Base-by-base conservation (phyloP, 2,329 filamentous ascomycete species). In the Whalleya microplaca region DNA sequence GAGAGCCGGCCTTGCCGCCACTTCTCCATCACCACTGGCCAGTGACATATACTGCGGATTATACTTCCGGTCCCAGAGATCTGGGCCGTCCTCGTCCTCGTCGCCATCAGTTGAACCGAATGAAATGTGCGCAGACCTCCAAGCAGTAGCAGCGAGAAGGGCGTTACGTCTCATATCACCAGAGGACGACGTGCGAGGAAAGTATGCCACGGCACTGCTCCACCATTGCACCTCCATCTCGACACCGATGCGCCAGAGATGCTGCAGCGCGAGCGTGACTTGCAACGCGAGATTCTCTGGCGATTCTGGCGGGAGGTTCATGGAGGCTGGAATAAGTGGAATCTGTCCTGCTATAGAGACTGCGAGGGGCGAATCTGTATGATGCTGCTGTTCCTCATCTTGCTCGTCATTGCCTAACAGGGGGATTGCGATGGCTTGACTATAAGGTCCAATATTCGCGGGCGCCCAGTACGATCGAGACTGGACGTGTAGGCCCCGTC, bases 371-470 rank as follows among this genome's bases (percentile, higher is more conserved):
- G 53, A 51, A 29, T 48, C 32, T 9, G 48, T 52, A 48, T 12
- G 10, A 40, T 54, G 20, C 41, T 20, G 40, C 12, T 61, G 51
- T 10, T 69, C 68, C 19, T 67, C 59, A 23, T 71, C 23, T 9
- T 27, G 23, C 23, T 27, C 50, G 2, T 66, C 64, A 8, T 71
- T 56, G 8, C 32, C 10, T 4, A 73, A 47, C 1, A 80, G 67
- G 10, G 78, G 78, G 10, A 85, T 75, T 2, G 83, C 80, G 48
- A 95, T 86, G 3, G 92, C 92, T 76, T 99, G 95, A 53, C 93
- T 97, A 73, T 98, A 98, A 0, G 95, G 95, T 0, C 95, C 95
- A 51, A 99, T 98, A 69, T 98, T 98, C 19, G 95, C 94, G 0
- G 95, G 95, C 0, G 95, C 95, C 95, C 95, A 99, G 79, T 98